A percentile compares a stretch with the other conserved stretches of the same genome.
Conservation (phyloP, 192 early-diverging fungal species). For the Coemansia sp. region DNA sequence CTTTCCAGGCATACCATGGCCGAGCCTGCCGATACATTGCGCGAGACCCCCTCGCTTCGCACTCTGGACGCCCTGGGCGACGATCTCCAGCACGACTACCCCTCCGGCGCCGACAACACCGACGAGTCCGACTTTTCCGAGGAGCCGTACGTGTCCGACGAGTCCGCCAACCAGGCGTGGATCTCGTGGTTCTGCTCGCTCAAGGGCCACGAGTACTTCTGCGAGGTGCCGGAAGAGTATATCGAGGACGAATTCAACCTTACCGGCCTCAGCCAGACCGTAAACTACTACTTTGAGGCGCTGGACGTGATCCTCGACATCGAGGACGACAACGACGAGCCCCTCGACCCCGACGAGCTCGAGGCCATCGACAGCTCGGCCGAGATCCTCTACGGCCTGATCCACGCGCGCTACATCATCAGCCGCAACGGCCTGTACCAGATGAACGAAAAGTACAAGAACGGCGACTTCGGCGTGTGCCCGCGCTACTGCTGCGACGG, state of each 20-base stretch:
- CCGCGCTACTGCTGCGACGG: constrained; percentile 69
- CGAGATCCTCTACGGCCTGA: constrained; percentile 88
- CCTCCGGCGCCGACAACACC: constrained; percentile 41
- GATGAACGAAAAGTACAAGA: constrained; percentile 77
- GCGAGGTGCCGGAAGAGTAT: constrained; percentile 71
- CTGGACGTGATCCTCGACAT: constrained; percentile 94
- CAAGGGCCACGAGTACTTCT: constrained; percentile 74
- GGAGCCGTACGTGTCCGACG: constrained; percentile 42
- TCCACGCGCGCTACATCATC: constrained; percentile 90
- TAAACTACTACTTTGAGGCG: constrained; percentile 86
- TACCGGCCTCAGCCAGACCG: constrained; percentile 79
- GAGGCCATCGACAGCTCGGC: constrained; percentile 80
- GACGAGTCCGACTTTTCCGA: constrained; percentile 44
- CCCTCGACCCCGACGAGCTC: constrained; percentile 64
- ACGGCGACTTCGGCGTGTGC: constrained; percentile 75
- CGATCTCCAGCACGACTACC: constrained; percentile 17
- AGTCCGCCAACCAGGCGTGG: constrained; percentile 59
- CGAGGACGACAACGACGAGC: constrained; percentile 57
- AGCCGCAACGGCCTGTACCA: constrained; percentile 81
- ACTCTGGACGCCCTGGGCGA: constrained; percentile 8
- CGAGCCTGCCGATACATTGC: constrained; percentile 27
- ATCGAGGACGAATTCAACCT: constrained; percentile 98
- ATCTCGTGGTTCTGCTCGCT: constrained; percentile 76
- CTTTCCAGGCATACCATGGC: constrained; percentile 45
- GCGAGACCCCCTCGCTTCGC: constrained; percentile 9